A percentile compares a stretch with the other conserved stretches of the same genome.
These are phyloP conservation scores for Trebouxia sp. DNA, from an alignment of 139 green algal species.

Conservation along the genomic window DNA sequence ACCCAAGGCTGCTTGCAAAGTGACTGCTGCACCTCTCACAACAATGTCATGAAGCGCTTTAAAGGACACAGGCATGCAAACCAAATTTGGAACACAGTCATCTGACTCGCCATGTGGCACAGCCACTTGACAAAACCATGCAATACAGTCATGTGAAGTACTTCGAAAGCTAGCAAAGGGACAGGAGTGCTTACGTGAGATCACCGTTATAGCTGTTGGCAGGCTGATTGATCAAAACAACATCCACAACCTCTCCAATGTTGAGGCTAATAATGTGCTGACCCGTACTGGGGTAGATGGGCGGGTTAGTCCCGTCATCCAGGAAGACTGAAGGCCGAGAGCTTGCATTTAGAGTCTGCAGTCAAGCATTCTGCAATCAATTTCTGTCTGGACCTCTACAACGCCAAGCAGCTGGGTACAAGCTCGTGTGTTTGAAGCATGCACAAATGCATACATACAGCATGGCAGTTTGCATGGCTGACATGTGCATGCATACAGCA, in stretches of 20 bases:
- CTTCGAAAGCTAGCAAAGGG: background rate
- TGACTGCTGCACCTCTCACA: no score
- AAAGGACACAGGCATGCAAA: no score
- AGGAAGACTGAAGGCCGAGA: background rate
- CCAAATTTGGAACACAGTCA: no score
- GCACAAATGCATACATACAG: no score
- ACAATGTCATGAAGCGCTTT: no score
- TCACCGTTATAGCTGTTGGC: conserved; percentile 48
- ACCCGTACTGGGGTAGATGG: conserved; percentile 25
- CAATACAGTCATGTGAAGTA: background rate
- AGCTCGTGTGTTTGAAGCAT: no score
- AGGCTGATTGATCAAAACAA: conserved; percentile 54
- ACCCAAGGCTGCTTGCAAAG: no score
- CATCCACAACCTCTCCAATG: conserved; percentile 39
- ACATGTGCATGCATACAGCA: background rate
- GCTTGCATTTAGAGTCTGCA: background rate
- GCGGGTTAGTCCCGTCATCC: background rate
- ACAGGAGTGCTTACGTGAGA: conserved; percentile 27
- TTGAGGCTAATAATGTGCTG: conserved; percentile 41
- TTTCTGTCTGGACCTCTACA: background rate
- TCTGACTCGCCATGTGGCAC: no score
- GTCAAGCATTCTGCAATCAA: background rate
- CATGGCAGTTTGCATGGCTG: background rate
- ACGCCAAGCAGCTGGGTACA: background rate
- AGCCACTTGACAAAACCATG: no score